A percentile compares a stretch with the other conserved stretches of the same genome.
phyloP scores from a whole-genome alignment of 345 rosid species.

The Dimocarpus longan region DNA sequence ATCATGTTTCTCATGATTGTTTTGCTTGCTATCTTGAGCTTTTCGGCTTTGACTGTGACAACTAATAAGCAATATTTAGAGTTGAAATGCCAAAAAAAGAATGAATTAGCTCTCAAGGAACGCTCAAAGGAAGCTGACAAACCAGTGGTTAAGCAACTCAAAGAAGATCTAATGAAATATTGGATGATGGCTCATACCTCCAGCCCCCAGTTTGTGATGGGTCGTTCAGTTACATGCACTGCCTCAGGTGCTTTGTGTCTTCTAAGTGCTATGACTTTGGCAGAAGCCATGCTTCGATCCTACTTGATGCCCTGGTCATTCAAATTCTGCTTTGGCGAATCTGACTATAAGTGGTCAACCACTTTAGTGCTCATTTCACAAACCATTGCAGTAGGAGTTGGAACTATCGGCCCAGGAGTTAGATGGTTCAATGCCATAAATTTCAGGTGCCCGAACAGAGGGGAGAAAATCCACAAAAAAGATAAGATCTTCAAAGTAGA shows the following conservation, averaged over 20 bases:
- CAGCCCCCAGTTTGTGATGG: slow-evolving; percentile 85
- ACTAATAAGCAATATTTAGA: slow-evolving; percentile 55
- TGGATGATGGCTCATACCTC: slow-evolving; percentile 96
- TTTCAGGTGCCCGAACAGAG: slow-evolving; percentile 59
- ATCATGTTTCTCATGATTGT: slow-evolving; percentile 60
- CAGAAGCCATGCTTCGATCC: slow-evolving; percentile 65
- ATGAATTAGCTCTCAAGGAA: slow-evolving; percentile 57
- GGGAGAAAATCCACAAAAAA: slow-evolving; percentile 25
- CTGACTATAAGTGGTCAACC: slow-evolving; percentile 85
- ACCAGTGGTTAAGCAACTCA: slow-evolving; percentile 42
- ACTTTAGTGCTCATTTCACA: slow-evolving; percentile 55
- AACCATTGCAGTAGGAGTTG: slow-evolving; percentile 59
- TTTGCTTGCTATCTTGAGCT: slow-evolving; percentile 55
- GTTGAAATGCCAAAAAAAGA: slow-evolving; percentile 56
- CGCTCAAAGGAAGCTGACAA: slow-evolving; percentile 37
- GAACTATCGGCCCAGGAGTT: slow-evolving; percentile 68
- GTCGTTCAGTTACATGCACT: slow-evolving; percentile 75
- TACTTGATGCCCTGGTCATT: slow-evolving; percentile 57
- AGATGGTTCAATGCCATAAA: slow-evolving; percentile 83
- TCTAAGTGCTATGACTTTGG: slow-evolving; percentile 54
- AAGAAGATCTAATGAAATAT: slow-evolving; percentile 56
- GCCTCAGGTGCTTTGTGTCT: slow-evolving; percentile 84
- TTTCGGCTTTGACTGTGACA: slow-evolving; percentile 62
- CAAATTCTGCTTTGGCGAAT: slow-evolving; percentile 65
- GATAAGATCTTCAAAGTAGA: slow-evolving; percentile 51